Evolutionary conservation across 495 filamentous ascomycete species (phyloP).

Genomic region (Trichocladium uniseriatum): DNA sequence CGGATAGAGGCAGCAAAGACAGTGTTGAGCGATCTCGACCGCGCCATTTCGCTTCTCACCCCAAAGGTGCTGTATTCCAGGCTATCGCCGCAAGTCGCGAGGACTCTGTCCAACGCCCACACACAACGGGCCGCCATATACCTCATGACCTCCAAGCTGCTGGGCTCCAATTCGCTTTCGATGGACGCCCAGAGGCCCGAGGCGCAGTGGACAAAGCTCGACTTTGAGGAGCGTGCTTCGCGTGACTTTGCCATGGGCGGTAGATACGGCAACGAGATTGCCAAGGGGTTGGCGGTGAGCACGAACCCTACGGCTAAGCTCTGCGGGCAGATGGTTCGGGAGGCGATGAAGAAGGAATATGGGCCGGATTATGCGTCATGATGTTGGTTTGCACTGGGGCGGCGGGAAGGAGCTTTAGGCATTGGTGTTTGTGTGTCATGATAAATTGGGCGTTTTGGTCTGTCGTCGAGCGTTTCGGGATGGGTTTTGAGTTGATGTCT

Average conservation of each 20-base stretch:
- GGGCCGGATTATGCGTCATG: constrained; percentile 30
- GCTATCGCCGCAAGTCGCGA: constrained; percentile 52
- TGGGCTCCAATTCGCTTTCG: constrained; percentile 13
- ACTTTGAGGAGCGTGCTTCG: constrained; percentile 64
- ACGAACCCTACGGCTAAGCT: constrained; percentile 85
- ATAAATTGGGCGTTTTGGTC: constrained; percentile 5
- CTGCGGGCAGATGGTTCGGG: constrained; percentile 78
- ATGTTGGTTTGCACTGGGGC: neutral
- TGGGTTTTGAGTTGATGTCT: neutral
- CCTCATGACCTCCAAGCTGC: constrained; percentile 49
- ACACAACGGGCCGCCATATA: constrained; percentile 71
- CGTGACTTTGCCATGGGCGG: constrained; percentile 67
- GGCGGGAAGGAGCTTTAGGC: neutral
- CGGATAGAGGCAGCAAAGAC: constrained; percentile 26
- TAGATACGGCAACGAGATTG: constrained; percentile 68
- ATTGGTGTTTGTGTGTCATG: neutral
- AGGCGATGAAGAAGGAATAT: constrained; percentile 74
- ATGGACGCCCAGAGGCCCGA: constrained; percentile 29
- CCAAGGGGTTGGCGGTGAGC: constrained; percentile 63
- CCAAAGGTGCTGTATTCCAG: constrained; percentile 40
- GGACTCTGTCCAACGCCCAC: constrained; percentile 58
- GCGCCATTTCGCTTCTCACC: constrained; percentile 58
- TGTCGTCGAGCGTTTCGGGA: neutral
- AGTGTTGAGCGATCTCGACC: constrained; percentile 51
- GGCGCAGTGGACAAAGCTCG: constrained; percentile 37